A percentile compares a stretch with the other conserved stretches of the same genome.
These are phyloP conservation scores for Cadophora luteo-olivacea DNA, from an alignment of 2,329 filamentous ascomycete species.

Conservation along the genomic window DNA sequence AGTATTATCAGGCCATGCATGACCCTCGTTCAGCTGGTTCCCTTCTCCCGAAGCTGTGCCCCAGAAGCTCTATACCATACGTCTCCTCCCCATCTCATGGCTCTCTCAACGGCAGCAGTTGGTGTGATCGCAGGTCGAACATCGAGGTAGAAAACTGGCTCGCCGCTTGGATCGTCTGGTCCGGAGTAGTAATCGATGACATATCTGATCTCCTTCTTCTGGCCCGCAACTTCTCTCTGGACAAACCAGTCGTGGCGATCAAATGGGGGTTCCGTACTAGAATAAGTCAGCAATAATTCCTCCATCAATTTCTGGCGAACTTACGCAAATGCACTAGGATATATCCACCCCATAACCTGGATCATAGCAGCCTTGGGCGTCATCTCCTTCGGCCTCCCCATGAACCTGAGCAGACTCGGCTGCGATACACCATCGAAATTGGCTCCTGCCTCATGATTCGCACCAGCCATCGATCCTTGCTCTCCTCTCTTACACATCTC, in stretches of 20 bases:
- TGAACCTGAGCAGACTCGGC: constrained; percentile 84
- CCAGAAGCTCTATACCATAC: constrained; percentile 73
- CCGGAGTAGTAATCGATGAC: constrained; percentile 97
- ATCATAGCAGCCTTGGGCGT: constrained; percentile 91
- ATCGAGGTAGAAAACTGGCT: constrained; percentile 95
- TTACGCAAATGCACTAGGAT: constrained; percentile 80
- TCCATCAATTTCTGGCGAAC: constrained; percentile 42
- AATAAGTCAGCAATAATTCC: constrained; percentile 24
- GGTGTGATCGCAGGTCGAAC: constrained; percentile 89
- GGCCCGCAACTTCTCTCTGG: constrained; percentile 70
- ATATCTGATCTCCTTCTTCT: constrained; percentile 82
- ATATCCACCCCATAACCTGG: constrained; percentile 78
- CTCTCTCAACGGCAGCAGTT: constrained; percentile 77
- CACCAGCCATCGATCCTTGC: constrained; percentile 58
- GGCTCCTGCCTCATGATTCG: constrained; percentile 54
- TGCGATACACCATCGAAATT: constrained; percentile 60
- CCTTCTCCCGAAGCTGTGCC: constrained; percentile 39
- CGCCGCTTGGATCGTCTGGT: constrained; percentile 74
- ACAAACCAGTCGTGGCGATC: constrained; percentile 99
- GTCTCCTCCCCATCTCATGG: constrained; percentile 90
- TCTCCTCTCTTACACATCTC: constrained; percentile 77
- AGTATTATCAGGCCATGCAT: background rate
- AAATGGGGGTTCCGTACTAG: constrained; percentile 82
- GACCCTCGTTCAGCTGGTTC: constrained; percentile 22
- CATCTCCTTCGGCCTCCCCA: constrained; percentile 85